phyloP scores from a whole-genome alignment of 371 early-diverging fungal species.

The Lichtheimia ramosa region DNA sequence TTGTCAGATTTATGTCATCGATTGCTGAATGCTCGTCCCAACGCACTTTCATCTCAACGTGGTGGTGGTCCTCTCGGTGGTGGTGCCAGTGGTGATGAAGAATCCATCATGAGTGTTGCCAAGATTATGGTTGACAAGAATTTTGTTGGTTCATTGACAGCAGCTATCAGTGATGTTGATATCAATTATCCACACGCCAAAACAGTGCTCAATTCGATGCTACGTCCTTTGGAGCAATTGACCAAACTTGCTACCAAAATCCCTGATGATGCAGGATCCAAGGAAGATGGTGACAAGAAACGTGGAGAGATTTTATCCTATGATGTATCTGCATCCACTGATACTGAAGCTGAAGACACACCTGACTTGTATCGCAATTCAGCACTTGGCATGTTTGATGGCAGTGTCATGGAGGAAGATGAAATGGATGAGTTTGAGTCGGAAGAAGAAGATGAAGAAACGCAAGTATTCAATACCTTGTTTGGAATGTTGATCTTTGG shows the following conservation, averaged over 20 bases:
- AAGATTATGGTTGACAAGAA: slow-evolving; percentile 90
- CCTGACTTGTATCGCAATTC: slow-evolving; percentile 89
- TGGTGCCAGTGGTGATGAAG: slow-evolving; percentile 42
- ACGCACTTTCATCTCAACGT: slow-evolving; percentile 27
- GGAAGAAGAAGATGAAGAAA: slow-evolving; percentile 63
- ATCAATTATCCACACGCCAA: slow-evolving; percentile 85
- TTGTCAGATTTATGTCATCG: slow-evolving; percentile 74
- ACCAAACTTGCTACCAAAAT: slow-evolving; percentile 87
- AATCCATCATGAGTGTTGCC: slow-evolving; percentile 63
- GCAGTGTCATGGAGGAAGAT: slow-evolving; percentile 62
- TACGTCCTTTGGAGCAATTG: slow-evolving; percentile 87
- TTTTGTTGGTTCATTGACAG: slow-evolving; percentile 79
- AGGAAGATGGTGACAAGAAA: slow-evolving; percentile 35
- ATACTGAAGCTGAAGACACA: slow-evolving; percentile 49
- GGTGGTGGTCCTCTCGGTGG: slow-evolving; percentile 14
- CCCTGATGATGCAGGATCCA: slow-evolving; percentile 48
- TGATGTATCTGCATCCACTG: slow-evolving; percentile 17
- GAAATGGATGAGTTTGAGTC: slow-evolving; percentile 62
- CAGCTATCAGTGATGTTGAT: slow-evolving; percentile 83
- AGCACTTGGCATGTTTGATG: slow-evolving; percentile 87
- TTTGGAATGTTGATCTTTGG: neutral
- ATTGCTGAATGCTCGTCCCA: slow-evolving; percentile 60
- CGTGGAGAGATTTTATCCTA: slow-evolving; percentile 29
- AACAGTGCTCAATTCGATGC: slow-evolving; percentile 68
- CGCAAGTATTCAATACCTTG: slow-evolving; percentile 29